A percentile compares a stretch with the other conserved stretches of the same genome.
Evolutionary conservation across 2,329 filamentous ascomycete species (phyloP).

Genomic region (Pseudogymnoascus sp.): DNA sequence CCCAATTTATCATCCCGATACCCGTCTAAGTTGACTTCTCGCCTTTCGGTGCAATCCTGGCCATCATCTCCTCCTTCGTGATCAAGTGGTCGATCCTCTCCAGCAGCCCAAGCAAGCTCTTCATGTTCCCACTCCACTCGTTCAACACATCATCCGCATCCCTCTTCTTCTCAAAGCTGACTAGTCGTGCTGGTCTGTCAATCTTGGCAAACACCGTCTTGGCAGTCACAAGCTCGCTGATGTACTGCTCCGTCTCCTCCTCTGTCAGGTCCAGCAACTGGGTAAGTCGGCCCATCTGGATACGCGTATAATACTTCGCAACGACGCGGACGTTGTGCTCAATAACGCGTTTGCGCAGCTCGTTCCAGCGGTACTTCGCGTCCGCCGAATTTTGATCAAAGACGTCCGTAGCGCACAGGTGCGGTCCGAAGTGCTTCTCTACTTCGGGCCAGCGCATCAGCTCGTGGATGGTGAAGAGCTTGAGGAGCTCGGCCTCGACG

Average conservation of each 20-base stretch:
- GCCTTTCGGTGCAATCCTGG: constrained; percentile 68
- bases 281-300: constrained; percentile 84
- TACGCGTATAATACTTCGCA: constrained; percentile 97
- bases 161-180: constrained; percentile 89
- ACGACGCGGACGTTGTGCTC: constrained; percentile 98
- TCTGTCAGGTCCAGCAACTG: constrained; percentile 85
- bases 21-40: constrained; percentile 20
- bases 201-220: constrained; percentile 99
- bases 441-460: constrained; percentile 98
- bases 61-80: constrained; percentile 99
- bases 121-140: constrained; percentile 98
- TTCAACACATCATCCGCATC: constrained; percentile 95
- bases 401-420: constrained; percentile 82
- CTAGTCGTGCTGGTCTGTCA: constrained; percentile 82
- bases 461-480: constrained; percentile 91
- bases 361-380: constrained; percentile 80
- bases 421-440: constrained; percentile 77
- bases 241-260: constrained; percentile 98
- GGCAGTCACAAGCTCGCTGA: constrained; percentile 90
- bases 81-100: constrained; percentile 96
- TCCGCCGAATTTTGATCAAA: constrained; percentile 73
- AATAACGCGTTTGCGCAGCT: constrained; percentile 94
- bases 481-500: constrained; percentile 77
- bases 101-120: constrained; percentile 74
- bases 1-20: not conserved